Percentiles rank a stretch among this genome's conserved stretches.
These are phyloP conservation scores for Adenanthera pavonina DNA, from an alignment of 306 rosid species.

Conservation along the genomic window DNA sequence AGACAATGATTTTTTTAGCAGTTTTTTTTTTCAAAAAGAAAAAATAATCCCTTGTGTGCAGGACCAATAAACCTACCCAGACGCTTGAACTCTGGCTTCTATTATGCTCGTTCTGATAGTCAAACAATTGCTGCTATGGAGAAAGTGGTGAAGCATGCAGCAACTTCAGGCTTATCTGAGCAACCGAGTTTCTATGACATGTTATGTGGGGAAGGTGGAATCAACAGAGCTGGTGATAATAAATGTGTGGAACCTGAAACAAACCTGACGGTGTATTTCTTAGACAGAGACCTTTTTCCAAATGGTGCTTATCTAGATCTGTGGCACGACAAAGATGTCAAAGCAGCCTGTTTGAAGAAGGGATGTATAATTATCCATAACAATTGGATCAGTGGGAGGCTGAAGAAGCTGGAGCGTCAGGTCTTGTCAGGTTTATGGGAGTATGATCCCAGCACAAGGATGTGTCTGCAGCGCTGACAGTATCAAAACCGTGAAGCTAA, in stretches of 20 bases:
- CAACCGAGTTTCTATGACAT: conserved; percentile 97
- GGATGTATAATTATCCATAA: conserved; percentile 81
- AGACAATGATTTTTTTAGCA: not conserved
- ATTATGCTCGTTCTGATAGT: conserved; percentile 74
- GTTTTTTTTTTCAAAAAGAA: not conserved
- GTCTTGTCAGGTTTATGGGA: conserved; percentile 87
- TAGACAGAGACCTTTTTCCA: conserved; percentile 88
- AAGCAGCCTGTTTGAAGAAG: conserved; percentile 59
- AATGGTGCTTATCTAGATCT: conserved; percentile 84
- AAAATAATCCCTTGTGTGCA: conserved; percentile 37
- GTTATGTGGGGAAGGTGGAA: conserved; percentile 79
- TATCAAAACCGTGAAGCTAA: conserved; percentile 41
- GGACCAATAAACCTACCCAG: conserved; percentile 90
- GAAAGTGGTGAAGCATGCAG: conserved; percentile 90
- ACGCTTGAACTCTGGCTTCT: conserved; percentile 97
- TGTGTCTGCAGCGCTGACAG: conserved; percentile 59
- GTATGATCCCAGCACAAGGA: conserved; percentile 76
- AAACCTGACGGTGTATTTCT: conserved; percentile 74
- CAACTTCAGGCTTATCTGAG: conserved; percentile 83
- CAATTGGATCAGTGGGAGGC: conserved; percentile 92
- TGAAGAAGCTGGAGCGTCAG: conserved; percentile 87
- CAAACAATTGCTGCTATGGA: conserved; percentile 82
- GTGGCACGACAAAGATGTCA: conserved; percentile 66
- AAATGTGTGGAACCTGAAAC: conserved; percentile 82
- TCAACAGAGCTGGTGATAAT: conserved; percentile 61